phyloP scores from a whole-genome alignment of 208 protist species.

The Phytomonas sp. region DNA sequence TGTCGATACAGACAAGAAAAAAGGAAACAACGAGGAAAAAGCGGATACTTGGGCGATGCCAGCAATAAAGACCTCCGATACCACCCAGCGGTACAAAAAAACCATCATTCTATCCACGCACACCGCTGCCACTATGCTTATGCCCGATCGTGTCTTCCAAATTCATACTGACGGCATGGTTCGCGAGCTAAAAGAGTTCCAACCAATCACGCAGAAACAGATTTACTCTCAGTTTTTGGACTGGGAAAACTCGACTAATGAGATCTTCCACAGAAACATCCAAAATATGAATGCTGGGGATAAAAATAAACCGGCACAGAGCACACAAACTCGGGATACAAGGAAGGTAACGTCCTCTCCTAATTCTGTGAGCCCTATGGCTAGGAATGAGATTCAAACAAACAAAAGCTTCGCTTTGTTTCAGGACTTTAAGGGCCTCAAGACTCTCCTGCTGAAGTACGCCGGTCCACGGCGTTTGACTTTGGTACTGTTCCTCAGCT shows the following conservation, averaged over 20 bases:
- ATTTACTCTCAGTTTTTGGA: constrained; percentile 19
- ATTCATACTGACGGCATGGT: constrained; percentile 31
- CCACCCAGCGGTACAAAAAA: constrained; percentile 17
- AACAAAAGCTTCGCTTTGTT: constrained; percentile 24
- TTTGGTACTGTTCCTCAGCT: constrained; percentile 28
- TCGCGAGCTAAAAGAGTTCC: constrained; percentile 22
- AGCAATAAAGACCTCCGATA: not conserved
- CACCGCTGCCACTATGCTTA: constrained; percentile 21
- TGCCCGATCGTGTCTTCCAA: constrained; percentile 41
- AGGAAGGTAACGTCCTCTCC: not conserved
- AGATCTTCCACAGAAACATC: constrained; percentile 7
- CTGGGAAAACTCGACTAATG: constrained; percentile 24
- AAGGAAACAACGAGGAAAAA: constrained; percentile 4
- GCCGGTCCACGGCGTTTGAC: constrained; percentile 21
- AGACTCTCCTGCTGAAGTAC: constrained; percentile 37
- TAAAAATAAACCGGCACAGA: not conserved
- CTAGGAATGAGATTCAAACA: not conserved
- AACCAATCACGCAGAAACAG: constrained; percentile 18
- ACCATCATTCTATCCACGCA: constrained; percentile 49
- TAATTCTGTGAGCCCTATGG: not conserved
- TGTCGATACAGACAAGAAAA: constrained; percentile 5
- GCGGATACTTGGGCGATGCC: not conserved
- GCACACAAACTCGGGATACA: not conserved
- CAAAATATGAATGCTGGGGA: not conserved
- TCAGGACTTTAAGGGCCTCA: constrained; percentile 23